These are phyloP conservation scores for Saccharomyces pastorianus DNA, from an alignment of 1,139 yeast genomes.

Conservation along the genomic window DNA sequence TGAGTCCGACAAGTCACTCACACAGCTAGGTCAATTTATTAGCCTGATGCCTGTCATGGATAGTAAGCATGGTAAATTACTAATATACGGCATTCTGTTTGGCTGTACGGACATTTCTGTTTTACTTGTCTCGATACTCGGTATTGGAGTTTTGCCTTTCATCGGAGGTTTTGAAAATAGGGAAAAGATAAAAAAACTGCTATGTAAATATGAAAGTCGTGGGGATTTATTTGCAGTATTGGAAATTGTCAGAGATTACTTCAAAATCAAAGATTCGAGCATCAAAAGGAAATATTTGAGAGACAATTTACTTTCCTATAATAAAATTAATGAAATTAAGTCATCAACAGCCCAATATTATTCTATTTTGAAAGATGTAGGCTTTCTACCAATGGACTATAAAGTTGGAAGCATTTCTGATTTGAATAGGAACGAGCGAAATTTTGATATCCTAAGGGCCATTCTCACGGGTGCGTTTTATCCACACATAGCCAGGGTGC, in stretches of 20 bases:
- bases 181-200: slow-evolving; percentile 49
- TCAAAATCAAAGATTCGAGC: slow-evolving; percentile 23
- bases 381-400: slow-evolving; percentile 56
- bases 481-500: slow-evolving; percentile 76
- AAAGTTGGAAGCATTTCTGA: slow-evolving; percentile 16
- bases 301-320: slow-evolving; percentile 56
- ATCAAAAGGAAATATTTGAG: slow-evolving; percentile 45
- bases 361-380: slow-evolving; percentile 62
- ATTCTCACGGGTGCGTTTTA: slow-evolving; percentile 72
- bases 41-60: slow-evolving; percentile 77
- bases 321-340: slow-evolving; percentile 60
- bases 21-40: slow-evolving; percentile 74
- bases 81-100: slow-evolving; percentile 71
- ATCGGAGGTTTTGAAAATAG: slow-evolving; percentile 53
- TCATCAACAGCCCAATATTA: slow-evolving; percentile 64
- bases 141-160: slow-evolving; percentile 64
- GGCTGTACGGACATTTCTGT: slow-evolving; percentile 75
- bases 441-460: slow-evolving; percentile 49
- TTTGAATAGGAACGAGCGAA: slow-evolving; percentile 44
- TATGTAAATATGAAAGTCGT: slow-evolving; percentile 37
- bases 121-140: slow-evolving; percentile 65
- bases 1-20: slow-evolving; percentile 43
- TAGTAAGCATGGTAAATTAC: slow-evolving; percentile 71
- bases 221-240: slow-evolving; percentile 75
- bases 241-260: slow-evolving; percentile 48